Evolutionary conservation across 73 alveolate species (phyloP).

Genomic region (Paramecium caudatum): DNA sequence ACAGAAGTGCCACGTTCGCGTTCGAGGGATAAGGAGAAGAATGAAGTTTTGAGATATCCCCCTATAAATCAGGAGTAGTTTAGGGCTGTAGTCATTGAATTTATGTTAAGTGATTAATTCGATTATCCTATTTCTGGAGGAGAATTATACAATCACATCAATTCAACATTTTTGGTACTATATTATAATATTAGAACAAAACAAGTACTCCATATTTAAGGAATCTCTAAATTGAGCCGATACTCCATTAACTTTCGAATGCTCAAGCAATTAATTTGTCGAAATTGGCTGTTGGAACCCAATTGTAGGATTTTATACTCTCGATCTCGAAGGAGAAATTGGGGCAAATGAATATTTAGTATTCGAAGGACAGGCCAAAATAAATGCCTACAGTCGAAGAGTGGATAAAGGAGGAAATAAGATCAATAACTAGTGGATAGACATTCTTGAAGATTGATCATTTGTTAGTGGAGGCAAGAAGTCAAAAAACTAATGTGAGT

Average conservation of each 20-base stretch:
- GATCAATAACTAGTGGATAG: conserved; percentile 48
- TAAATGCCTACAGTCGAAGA: conserved; percentile 72
- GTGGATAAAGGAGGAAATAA: conserved; percentile 34
- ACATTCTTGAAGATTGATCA: conserved; percentile 61
- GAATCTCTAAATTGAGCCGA: conserved; percentile 70
- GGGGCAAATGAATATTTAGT: conserved; percentile 56
- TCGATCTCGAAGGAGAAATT: conserved; percentile 66
- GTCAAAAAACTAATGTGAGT: conserved; percentile 26
- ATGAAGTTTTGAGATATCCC: conserved; percentile 67
- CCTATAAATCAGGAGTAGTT: conserved; percentile 70
- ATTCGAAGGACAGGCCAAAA: conserved; percentile 75
- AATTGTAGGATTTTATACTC: conserved; percentile 67
- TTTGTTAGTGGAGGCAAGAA: conserved; percentile 44
- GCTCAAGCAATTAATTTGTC: conserved; percentile 63
- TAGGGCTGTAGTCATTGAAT: conserved; percentile 74
- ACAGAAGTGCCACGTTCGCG: conserved; percentile 34
- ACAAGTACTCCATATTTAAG: conserved; percentile 66
- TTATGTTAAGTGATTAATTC: conserved; percentile 72
- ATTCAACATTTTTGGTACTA: conserved; percentile 40
- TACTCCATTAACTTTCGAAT: conserved; percentile 48
- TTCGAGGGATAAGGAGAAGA: conserved; percentile 66
- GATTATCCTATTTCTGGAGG: conserved; percentile 74
- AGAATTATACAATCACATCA: conserved; percentile 65
- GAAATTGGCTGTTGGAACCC: conserved; percentile 72
- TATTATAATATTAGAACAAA: conserved; percentile 40